phyloP scores from a whole-genome alignment of 805 yeast genomes.

The Yamadazyma ubonensis region DNA sequence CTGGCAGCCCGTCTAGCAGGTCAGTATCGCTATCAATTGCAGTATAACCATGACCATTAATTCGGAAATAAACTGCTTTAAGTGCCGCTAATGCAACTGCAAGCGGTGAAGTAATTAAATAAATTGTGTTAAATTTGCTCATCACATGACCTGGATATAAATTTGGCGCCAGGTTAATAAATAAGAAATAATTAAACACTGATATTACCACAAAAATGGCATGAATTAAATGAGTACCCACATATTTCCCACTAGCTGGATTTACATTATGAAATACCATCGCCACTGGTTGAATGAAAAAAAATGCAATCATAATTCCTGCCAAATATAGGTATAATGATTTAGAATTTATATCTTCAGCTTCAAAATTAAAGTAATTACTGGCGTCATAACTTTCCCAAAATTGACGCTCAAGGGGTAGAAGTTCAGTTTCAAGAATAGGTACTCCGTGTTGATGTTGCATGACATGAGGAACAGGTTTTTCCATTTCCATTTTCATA shows the following conservation, averaged over 20 bases:
- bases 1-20: not conserved
- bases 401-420: conserved; percentile 68
- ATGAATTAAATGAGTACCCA: conserved; percentile 53
- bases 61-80: conserved; percentile 15
- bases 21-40: not conserved
- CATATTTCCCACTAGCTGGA: not conserved
- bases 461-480: conserved; percentile 31
- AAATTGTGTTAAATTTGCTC: conserved; percentile 58
- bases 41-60: conserved; percentile 1
- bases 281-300: conserved; percentile 64
- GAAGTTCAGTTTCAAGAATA: conserved; percentile 62
- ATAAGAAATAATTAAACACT: conserved; percentile 54
- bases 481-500: too few relatives aligned
- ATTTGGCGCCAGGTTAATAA: conserved; percentile 55
- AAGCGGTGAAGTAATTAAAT: conserved; percentile 49
- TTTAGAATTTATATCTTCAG: conserved; percentile 47
- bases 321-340: conserved; percentile 52
- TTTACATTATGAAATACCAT: conserved; percentile 61
- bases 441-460: conserved; percentile 68
- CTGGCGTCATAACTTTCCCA: conserved; percentile 83
- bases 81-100: conserved; percentile 35
- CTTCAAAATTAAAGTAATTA: conserved; percentile 59
- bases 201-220: conserved; percentile 47
- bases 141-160: conserved; percentile 80
- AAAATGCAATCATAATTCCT: conserved; percentile 37